Evolutionary conservation across 2,329 filamentous ascomycete genomes (phyloP).

Genomic region (Triangularia verruculosa): DNA sequence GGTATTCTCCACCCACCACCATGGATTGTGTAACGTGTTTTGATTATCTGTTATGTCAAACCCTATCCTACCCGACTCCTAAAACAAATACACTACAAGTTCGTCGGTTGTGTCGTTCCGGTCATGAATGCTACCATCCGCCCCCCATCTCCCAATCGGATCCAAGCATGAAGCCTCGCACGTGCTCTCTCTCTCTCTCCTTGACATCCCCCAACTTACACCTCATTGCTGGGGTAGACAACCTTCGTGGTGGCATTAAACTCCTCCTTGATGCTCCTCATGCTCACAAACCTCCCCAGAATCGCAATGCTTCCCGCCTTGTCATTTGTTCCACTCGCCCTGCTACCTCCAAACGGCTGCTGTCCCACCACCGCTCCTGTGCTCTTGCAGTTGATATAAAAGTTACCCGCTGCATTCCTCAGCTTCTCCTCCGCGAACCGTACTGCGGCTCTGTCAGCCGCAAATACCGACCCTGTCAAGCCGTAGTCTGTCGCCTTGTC

Average conservation of each 20-base stretch:
- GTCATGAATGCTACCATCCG: not conserved
- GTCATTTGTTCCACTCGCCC: conserved; percentile 54
- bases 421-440: conserved; percentile 50
- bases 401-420: conserved; percentile 54
- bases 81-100: not conserved
- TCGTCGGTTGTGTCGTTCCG: not conserved
- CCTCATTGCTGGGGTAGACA: conserved; percentile 69
- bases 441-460: conserved; percentile 45
- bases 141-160: not conserved
- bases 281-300: conserved; percentile 50
- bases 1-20: not conserved
- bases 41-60: not conserved
- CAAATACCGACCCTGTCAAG: conserved; percentile 50
- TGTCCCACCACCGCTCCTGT: conserved; percentile 55
- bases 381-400: conserved; percentile 58
- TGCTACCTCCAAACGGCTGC: conserved; percentile 53
- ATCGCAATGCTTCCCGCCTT: conserved; percentile 53
- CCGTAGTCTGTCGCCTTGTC: conserved; percentile 70
- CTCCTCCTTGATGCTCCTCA: conserved; percentile 64
- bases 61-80: not conserved
- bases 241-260: conserved; percentile 63
- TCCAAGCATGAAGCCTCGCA: not conserved
- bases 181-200: not conserved
- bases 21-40: not conserved
- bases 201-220: conserved; percentile 34